A percentile compares a stretch with the other conserved stretches of the same genome.
Conservation (phyloP, 2,329 filamentous ascomycete genomes). For the Fusarium pseudonygamai region DNA sequence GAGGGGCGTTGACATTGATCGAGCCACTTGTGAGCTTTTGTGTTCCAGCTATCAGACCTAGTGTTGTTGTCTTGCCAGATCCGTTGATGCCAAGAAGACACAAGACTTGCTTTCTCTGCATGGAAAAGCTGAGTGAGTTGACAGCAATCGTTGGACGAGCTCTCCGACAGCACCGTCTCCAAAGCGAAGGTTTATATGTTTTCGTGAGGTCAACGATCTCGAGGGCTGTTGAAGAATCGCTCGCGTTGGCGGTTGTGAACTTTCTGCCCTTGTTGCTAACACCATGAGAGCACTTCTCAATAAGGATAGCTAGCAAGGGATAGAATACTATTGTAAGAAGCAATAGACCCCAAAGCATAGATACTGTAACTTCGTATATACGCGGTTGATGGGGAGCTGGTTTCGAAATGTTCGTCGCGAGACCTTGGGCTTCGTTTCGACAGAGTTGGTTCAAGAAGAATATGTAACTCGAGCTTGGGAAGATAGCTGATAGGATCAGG, state of each 20-base stretch:
- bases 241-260: neutral
- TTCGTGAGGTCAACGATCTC: neutral
- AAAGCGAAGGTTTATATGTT: neutral
- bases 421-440: neutral
- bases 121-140: neutral
- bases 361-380: neutral
- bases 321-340: neutral
- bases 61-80: slow-evolving; percentile 82
- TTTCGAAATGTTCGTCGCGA: neutral
- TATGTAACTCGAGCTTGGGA: neutral
- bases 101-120: slow-evolving; percentile 60
- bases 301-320: neutral
- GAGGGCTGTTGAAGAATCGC: neutral
- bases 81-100: slow-evolving; percentile 85
- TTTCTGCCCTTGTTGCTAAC: neutral
- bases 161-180: neutral
- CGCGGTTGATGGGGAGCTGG: neutral
- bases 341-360: neutral
- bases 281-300: neutral
- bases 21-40: slow-evolving; percentile 48
- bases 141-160: neutral
- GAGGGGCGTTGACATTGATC: neutral
- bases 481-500: neutral
- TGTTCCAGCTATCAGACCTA: slow-evolving; percentile 82
- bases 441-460: neutral